phyloP scores from a whole-genome alignment of 2,329 filamentous ascomycete species.

The Chaetothyriales sp. region DNA sequence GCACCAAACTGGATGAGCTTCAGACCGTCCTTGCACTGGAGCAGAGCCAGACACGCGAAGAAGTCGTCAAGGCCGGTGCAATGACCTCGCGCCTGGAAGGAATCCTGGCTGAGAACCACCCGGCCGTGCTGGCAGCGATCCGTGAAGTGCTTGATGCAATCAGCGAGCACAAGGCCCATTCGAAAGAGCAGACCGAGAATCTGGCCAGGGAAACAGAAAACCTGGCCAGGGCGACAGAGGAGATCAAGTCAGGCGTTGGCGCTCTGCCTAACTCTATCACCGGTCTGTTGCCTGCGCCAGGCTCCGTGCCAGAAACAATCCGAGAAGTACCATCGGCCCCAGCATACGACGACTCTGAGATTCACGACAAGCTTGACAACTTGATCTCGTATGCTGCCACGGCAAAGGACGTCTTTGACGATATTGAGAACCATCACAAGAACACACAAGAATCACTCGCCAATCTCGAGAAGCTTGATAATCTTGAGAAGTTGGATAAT shows the following conservation, averaged over 20 bases:
- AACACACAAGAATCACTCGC: conserved; percentile 53
- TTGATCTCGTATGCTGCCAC: conserved; percentile 26
- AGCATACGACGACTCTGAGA: conserved; percentile 44
- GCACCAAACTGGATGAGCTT: conserved; percentile 55
- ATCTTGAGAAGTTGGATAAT: conserved; percentile 64
- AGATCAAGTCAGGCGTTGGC: conserved; percentile 42
- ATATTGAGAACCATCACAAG: conserved; percentile 47
- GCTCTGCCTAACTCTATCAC: conserved; percentile 37
- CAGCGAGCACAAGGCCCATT: conserved; percentile 75
- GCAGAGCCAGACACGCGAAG: conserved; percentile 67
- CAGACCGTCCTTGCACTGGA: conserved; percentile 60
- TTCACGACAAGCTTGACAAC: conserved; percentile 46
- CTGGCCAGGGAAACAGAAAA: conserved; percentile 62
- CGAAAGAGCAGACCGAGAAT: conserved; percentile 80
- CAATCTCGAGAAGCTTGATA: conserved; percentile 68
- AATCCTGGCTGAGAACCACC: conserved; percentile 68
- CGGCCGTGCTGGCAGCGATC: conserved; percentile 72
- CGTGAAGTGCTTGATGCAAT: conserved; percentile 74
- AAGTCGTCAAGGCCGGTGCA: conserved; percentile 58
- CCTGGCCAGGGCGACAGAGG: conserved; percentile 52
- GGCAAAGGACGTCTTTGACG: conserved; percentile 30
- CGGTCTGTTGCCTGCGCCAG: conserved; percentile 39
- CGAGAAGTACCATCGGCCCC: conserved; percentile 20
- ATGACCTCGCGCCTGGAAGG: conserved; percentile 62
- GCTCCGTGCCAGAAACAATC: conserved; percentile 19